A percentile compares a stretch with the other conserved stretches of the same genome.
These are phyloP conservation scores for Cucurbita maxima DNA, from an alignment of 306 rosid genomes.

Conservation along the genomic window DNA sequence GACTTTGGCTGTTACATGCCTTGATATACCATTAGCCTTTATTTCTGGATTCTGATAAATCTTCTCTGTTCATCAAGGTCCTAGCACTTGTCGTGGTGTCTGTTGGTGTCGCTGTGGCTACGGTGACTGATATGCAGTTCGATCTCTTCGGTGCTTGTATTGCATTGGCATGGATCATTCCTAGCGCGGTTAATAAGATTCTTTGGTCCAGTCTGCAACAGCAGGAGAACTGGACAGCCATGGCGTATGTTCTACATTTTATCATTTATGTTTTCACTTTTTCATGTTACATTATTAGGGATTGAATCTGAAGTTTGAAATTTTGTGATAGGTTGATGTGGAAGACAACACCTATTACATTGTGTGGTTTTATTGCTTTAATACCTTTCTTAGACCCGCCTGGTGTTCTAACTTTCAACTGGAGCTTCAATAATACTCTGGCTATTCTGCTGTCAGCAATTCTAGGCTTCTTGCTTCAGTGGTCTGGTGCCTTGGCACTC, in stretches of 20 bases:
- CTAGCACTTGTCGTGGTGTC: conserved; percentile 56
- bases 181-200: conserved; percentile 71
- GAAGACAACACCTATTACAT: conserved; percentile 77
- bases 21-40: background rate
- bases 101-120: conserved; percentile 70
- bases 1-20: background rate
- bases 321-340: conserved; percentile 64
- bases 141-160: conserved; percentile 61
- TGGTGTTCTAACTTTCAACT: conserved; percentile 48
- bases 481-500: conserved; percentile 83
- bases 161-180: conserved; percentile 75
- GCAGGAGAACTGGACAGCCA: conserved; percentile 78
- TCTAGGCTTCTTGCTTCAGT: conserved; percentile 85
- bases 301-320: conserved; percentile 6
- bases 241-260: conserved; percentile 38
- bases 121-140: conserved; percentile 74
- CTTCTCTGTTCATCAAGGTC: conserved; percentile 24
- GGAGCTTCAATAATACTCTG: conserved; percentile 43
- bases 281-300: conserved; percentile 5
- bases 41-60: background rate
- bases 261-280: background rate
- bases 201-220: conserved; percentile 84
- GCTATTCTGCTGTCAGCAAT: conserved; percentile 55
- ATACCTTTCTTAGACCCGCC: conserved; percentile 77
- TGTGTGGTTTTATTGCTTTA: conserved; percentile 45